Evolutionary conservation across 805 yeast genomes (phyloP), one percentile per base, ranked within the genome.

Genomic region (Grigorovia yakushimaensis): DNA sequence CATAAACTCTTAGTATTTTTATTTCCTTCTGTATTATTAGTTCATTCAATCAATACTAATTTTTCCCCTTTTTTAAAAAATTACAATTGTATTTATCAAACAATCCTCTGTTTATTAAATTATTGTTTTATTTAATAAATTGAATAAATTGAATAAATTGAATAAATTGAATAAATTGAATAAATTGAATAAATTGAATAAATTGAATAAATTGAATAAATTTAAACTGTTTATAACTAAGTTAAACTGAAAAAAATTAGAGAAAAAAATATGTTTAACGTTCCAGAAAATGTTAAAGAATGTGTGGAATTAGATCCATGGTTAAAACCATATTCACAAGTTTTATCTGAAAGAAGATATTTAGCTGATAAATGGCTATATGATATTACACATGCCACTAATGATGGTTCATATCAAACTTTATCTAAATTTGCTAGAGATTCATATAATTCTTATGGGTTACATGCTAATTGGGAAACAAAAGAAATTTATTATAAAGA

Each of bases 251-350:
- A n/a, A n/a, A n/a, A n/a, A n/a, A n/a, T n/a, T n/a, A n/a, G n/a
- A 24, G 42, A 35, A 38, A 43, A 27, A 27, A 38, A 9, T n/a
- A 52, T 54, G 57, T 47, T 51, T 24, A 49, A 52, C 13, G 50
- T 63, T 47, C 69, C 69, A 15, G 63, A 58, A 46, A 61, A 66
- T 23, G 74, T 80, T 39, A 71, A 73, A 58, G 85, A 80, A 5
- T 82, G 82, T n/a, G 67, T 86, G 24, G 78, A 76, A 35, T 63
- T 79, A 39, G 98, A 91, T 58, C 93, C 96, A 0, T 91, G 88
- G 85, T 72, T 91, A 49, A 81, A 81, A 57, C 96, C 97, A 0
- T 82, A 73, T 64, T 73, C 81, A 11, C 72, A 70, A n/a, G 86
- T 78, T 47, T 69, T 91, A 40, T 77, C 77, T 2, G 76, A 79